Base-by-base conservation (phyloP, 345 rosid genomes). In the Dipteronia dyeriana region DNA sequence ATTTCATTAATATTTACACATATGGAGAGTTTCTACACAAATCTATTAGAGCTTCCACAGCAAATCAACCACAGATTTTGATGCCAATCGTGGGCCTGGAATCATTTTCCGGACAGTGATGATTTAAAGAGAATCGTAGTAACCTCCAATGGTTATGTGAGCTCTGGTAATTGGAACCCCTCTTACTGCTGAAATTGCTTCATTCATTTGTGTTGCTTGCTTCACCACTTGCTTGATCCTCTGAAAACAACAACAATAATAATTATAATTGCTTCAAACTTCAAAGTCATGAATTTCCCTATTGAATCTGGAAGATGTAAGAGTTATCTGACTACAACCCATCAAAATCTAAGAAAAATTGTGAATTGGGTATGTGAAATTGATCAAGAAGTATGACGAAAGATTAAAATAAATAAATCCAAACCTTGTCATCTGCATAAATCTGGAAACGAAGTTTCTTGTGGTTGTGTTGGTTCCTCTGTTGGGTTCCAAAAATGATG, bases 371-470 rank as follows among this genome's bases (percentile, higher is more conserved):
- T 22, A 25, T 29, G 53, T 39, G 71, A 19, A 68, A 22, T 8
- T 41, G 51, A 39, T 8, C 43, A 0, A 65, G 9, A 39, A 66
- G 13, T 2, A 12, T 7, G 5, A 31, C 9, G 31, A 56, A 53
- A 41, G 16, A 59, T 26, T 26, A 31, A 41, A 41, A 9, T 1
- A 41, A 41, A 8, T 4, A 13, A 49, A 11, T 3, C 45, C 75
- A 54, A 79, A 92, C 98, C 97, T 89, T 89, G 81, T 90, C 98
- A 84, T 90, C 96, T 11, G 84, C 57, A 86, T 89, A 94, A 79
- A 89, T 82, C 84, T 89, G 92, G 81, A 95, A 86, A 38, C 90
- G 79, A 29, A 86, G 84, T 75, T 88, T 87, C 73, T 34, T 34
- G 38, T 87, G 88, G 38, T 86, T 83, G 75, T 84, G 88, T 1